A percentile compares a stretch with the other conserved stretches of the same genome.
phyloP scores from a whole-genome alignment of 306 rosid species.

The Senna tora region DNA sequence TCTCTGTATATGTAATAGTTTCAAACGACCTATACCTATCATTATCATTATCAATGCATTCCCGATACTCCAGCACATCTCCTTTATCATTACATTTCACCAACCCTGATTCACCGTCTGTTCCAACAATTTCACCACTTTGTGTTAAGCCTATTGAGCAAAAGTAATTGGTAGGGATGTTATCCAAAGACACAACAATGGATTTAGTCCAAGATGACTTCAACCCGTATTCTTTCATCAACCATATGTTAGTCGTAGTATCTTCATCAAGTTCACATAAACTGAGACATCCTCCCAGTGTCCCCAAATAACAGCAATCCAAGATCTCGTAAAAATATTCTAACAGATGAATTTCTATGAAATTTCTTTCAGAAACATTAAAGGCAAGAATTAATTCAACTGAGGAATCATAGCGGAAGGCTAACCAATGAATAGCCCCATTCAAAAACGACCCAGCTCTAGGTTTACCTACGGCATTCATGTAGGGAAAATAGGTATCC shows the following conservation, averaged over 20 bases:
- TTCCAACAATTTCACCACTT: constrained; percentile 31
- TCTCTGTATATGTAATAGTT: constrained; percentile 20
- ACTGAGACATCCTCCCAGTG: constrained; percentile 19
- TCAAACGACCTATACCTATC: neutral
- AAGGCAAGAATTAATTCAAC: constrained; percentile 32
- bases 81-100: constrained; percentile 26
- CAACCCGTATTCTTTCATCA: constrained; percentile 35
- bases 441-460: too few species aligned
- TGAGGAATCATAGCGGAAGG: too few species aligned
- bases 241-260: constrained; percentile 29
- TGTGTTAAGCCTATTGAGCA: neutral
- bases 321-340: neutral
- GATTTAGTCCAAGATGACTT: constrained; percentile 37
- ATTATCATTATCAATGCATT: too few species aligned
- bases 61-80: neutral
- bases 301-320: neutral
- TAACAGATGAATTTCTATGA: constrained; percentile 6
- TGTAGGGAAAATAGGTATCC: too few species aligned
- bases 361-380: constrained; percentile 20
- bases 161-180: neutral
- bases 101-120: neutral
- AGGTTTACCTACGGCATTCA: too few species aligned
- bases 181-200: neutral
- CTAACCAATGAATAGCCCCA: too few species aligned
- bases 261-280: neutral